Evolutionary conservation across 148 eudicot genomes (phyloP).

Genomic region (Chenopodium quinoa): DNA sequence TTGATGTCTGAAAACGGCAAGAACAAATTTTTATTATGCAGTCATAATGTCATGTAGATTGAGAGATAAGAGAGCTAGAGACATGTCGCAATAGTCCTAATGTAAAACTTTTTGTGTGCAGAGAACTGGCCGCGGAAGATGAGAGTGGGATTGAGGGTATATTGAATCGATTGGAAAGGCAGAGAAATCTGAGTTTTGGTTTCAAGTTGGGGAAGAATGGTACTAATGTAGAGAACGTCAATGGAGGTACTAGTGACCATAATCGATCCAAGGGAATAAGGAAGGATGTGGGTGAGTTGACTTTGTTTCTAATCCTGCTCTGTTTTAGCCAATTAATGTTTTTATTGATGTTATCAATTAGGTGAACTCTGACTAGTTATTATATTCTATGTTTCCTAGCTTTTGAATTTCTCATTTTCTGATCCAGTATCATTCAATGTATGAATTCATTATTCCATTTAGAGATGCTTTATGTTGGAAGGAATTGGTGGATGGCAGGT

Average conservation of each 20-base stretch:
- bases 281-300: conserved; percentile 44
- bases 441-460: not conserved
- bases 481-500: not conserved
- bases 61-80: not conserved
- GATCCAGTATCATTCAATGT: not conserved
- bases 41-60: not conserved
- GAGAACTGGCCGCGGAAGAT: conserved; percentile 41
- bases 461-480: not conserved
- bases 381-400: not conserved
- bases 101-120: conserved; percentile 23
- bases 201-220: conserved; percentile 33
- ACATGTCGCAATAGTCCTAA: not conserved
- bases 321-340: not conserved
- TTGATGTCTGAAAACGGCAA: not conserved
- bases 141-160: conserved; percentile 69
- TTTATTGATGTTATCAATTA: not conserved
- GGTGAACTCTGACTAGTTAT: not conserved
- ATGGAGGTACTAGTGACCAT: conserved; percentile 17
- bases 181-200: conserved; percentile 55
- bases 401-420: not conserved
- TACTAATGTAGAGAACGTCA: conserved; percentile 7
- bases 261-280: conserved; percentile 20
- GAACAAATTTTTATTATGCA: not conserved
- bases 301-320: conserved; percentile 16
- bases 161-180: conserved; percentile 63